Base-by-base conservation (phyloP, 2,329 filamentous ascomycete species). In the Xylaria hypoxylon region DNA sequence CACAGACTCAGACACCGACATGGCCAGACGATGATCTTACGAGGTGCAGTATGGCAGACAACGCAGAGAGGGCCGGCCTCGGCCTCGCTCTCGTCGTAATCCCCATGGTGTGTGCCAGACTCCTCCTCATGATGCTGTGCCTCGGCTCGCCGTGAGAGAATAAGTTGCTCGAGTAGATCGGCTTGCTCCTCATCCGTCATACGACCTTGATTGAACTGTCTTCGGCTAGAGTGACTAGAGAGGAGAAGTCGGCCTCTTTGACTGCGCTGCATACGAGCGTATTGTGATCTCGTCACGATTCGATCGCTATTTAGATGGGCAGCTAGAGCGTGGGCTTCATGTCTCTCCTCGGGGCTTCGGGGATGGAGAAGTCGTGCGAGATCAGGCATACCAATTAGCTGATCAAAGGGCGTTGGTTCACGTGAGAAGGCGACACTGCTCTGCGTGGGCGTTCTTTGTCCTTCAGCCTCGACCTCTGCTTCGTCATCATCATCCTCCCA, bases 11-110 rank as follows among this genome's bases (percentile, higher is more conserved):
- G 85, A 77, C 96, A 99, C 2, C 96, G 92, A 77, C 96, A 99
- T 0, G 96, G 96, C 96, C 96, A 98, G 1, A 97, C 91, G 61
- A 99, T 92, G 67, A 98, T 92, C 7, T 92, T 96, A 19, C 96
- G 86, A 2, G 94, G 89, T n/a, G 87, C 86, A 61, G 89, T 89
- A 78, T 98, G 95, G 77, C 96, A 99, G 4, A 99, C 93, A 0
- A 98, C 96, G 75, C 96, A 99, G 71, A 92, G 92, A 2, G 94
- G 93, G 0, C 93, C 90, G 45, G 85, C 88, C 33, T 89, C 87
- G 2, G 64, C 57, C 42, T 56, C 66, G 13, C 42, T 51, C 48
- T 63, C 42, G 26, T 52, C 62, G 24, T 68, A 67, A 15, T 56
- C 57, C 8, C 62, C 19, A 66, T 61, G 50, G 28, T 40, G 51